A percentile compares a stretch with the other conserved stretches of the same genome.
These are phyloP conservation scores for Venturia effusa DNA, from an alignment of 2,329 filamentous ascomycete genomes.

Conservation along the genomic window DNA sequence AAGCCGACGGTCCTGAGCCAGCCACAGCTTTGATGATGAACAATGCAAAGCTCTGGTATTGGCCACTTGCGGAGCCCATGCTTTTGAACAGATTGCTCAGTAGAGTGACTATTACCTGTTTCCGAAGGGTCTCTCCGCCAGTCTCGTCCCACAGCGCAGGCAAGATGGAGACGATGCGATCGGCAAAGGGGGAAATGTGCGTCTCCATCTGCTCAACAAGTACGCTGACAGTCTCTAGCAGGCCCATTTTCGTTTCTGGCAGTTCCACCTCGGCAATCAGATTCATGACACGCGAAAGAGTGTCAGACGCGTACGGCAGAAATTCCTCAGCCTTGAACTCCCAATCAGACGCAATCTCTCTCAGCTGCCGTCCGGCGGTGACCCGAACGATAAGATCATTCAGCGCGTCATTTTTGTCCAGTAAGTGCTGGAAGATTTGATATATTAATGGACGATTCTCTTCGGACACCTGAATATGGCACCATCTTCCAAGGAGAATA, in stretches of 20 bases:
- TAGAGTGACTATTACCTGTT: slow-evolving; percentile 82
- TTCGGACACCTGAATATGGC: slow-evolving; percentile 62
- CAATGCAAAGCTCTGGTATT: slow-evolving; percentile 29
- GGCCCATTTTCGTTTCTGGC: slow-evolving; percentile 80
- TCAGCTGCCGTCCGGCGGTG: slow-evolving; percentile 78
- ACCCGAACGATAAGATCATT: slow-evolving; percentile 91
- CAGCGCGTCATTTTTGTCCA: slow-evolving; percentile 60
- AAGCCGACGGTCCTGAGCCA: slow-evolving; percentile 29
- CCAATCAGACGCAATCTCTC: slow-evolving; percentile 71
- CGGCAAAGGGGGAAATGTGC: slow-evolving; percentile 56
- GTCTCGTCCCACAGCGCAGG: slow-evolving; percentile 78
- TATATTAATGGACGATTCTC: slow-evolving; percentile 66
- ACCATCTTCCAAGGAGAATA: slow-evolving; percentile 84
- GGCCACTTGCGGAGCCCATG: slow-evolving; percentile 45
- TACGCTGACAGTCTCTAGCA: slow-evolving; percentile 76
- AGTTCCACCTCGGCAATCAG: slow-evolving; percentile 71
- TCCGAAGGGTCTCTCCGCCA: slow-evolving; percentile 82
- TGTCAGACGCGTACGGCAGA: slow-evolving; percentile 62
- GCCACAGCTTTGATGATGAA: slow-evolving; percentile 58
- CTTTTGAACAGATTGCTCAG: slow-evolving; percentile 76
- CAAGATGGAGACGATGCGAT: slow-evolving; percentile 70
- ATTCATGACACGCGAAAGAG: slow-evolving; percentile 61
- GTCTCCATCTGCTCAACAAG: slow-evolving; percentile 74
- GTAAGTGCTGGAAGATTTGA: slow-evolving; percentile 77
- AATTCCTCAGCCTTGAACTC: slow-evolving; percentile 68